Percentiles rank a stretch among this genome's conserved stretches.
Conservation (phyloP, 345 rosid genomes). For the Gynandropsis gynandra region DNA sequence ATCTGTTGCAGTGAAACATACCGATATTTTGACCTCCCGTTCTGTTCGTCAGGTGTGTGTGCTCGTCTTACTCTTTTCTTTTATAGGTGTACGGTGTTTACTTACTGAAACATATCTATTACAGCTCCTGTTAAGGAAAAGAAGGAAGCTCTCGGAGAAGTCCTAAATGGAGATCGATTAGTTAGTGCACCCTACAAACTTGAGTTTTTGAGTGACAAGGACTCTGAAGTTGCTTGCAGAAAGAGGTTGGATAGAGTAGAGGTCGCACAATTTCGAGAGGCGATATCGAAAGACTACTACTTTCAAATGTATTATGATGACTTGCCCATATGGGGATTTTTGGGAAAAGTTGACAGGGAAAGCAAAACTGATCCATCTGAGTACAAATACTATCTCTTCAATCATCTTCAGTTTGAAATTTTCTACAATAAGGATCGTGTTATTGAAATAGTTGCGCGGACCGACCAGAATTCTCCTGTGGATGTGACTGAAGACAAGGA, state of each 20-base stretch:
- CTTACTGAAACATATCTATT: neutral
- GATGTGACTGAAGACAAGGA: constrained; percentile 47
- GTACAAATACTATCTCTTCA: constrained; percentile 38
- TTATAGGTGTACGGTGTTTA: neutral
- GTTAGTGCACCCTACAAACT: constrained; percentile 59
- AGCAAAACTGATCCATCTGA: constrained; percentile 33
- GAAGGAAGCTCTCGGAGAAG: constrained; percentile 62
- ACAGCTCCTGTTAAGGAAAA: constrained; percentile 32
- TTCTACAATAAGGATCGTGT: constrained; percentile 47
- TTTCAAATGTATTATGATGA: constrained; percentile 62
- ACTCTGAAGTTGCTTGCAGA: constrained; percentile 36
- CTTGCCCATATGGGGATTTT: constrained; percentile 50
- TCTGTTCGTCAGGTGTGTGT: constrained; percentile 40
- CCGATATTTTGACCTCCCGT: constrained; percentile 45
- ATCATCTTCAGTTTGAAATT: constrained; percentile 41
- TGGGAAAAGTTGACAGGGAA: constrained; percentile 46
- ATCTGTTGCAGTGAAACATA: constrained; percentile 39
- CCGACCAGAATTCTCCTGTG: constrained; percentile 36
- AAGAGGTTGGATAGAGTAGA: constrained; percentile 38
- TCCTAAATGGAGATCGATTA: constrained; percentile 59
- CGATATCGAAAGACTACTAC: constrained; percentile 40
- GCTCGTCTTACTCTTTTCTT: neutral
- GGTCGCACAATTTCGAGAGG: constrained; percentile 33
- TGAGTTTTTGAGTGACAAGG: constrained; percentile 36
- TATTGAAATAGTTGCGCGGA: constrained; percentile 35